Evolutionary conservation across 768 basidiomycete species (phyloP), one percentile per base, ranked within the genome.

Genomic region (Suillus spraguei): DNA sequence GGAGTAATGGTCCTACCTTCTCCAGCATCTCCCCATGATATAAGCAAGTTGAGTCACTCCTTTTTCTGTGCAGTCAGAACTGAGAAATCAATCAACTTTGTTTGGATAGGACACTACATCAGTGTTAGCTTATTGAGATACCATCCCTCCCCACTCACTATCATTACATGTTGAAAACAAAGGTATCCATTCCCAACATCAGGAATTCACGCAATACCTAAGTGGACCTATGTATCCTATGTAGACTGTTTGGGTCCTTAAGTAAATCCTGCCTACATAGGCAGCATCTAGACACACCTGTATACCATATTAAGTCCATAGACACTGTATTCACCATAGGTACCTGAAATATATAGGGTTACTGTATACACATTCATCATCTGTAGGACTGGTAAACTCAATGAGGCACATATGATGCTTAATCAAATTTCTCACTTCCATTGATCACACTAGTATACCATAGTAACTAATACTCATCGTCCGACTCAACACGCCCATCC

Each of bases 161-260:
- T 85, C 0, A 96, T 98, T 62, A 99, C 81, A 61, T 84, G 81
- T 76, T 98, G 97, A 65, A 97, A 91, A 3, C 87, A 83, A 36
- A 97, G 82, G 76, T 87, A 99, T 2, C 90, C 92, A 22, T 87
- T 85, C 1, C 92, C 94, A 72, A 96, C 44, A 46, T 46, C 44
- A 46, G 44, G 44, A 46, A 46, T 16, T 9, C 10, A n/a, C 9
- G 9, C n/a, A 4, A 46, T n/a, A 10, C 44, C 44, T 46, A 46
- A 10, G 44, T n/a, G 44, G 9, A 10, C 44, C 44, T 46, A 46
- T 46, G 20, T n/a, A n/a, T 20, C 20, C 44, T 46, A 46, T 20
- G 44, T 46, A 46, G 44, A n/a, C n/a, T n/a, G n/a, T n/a, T n/a
- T n/a, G n/a, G n/a, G n/a, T n/a, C n/a, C n/a, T n/a, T n/a, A n/a